phyloP scores from a whole-genome alignment of 139 green algal genomes.

The Limnomonas spitsbergensis region DNA sequence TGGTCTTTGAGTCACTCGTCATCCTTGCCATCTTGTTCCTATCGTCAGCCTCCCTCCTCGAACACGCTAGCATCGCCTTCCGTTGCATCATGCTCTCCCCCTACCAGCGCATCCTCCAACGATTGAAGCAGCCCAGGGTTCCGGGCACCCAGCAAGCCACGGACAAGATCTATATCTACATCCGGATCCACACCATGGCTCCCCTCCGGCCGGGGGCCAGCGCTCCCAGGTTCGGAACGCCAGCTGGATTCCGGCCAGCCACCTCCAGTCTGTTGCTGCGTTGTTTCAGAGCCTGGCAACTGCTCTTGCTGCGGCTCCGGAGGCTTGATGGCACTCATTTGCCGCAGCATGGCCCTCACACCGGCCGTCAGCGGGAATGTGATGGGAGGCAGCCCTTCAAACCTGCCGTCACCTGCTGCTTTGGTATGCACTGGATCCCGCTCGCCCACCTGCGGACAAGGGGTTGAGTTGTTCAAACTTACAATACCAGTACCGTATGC shows the following conservation, averaged over 20 bases:
- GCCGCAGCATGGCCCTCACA: conserved; percentile 18
- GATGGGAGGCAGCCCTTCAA: conserved; percentile 10
- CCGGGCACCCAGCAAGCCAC: conserved; percentile 1
- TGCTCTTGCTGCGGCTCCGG: background rate
- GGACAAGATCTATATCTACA: conserved; percentile 5
- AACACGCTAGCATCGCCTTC: no score
- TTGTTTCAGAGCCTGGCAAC: background rate
- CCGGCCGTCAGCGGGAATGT: conserved; percentile 19
- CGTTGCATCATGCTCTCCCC: no score
- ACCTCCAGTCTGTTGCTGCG: background rate
- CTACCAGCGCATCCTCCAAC: no score
- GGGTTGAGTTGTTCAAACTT: no score
- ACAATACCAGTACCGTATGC: no score
- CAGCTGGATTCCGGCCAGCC: background rate
- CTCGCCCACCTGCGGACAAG: no score
- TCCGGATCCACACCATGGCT: background rate
- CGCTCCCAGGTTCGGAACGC: background rate
- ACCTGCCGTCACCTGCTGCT: background rate
- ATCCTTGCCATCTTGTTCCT: no score
- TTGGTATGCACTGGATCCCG: no score
- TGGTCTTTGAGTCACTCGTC: no score
- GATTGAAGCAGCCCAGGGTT: conserved; percentile 17
- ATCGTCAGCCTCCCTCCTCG: no score
- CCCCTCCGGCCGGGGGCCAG: background rate
- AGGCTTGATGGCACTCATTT: background rate